These are phyloP conservation scores for Lasiosphaeria hispida DNA, from an alignment of 495 filamentous ascomycete species.

Conservation along the genomic window DNA sequence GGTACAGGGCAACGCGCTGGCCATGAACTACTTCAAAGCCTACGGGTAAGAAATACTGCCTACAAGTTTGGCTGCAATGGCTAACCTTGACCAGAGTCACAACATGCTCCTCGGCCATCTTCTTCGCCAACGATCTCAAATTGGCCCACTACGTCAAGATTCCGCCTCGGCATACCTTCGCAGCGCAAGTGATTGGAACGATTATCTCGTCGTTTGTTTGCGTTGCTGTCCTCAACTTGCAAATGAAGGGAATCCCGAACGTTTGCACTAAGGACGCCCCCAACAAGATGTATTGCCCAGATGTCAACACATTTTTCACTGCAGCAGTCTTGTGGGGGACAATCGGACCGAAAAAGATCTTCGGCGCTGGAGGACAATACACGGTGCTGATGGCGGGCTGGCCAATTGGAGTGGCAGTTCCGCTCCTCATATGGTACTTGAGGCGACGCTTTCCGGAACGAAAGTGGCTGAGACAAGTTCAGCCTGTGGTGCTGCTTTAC, in stretches of 20 bases:
- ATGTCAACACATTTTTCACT: conserved; percentile 40
- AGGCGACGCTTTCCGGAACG: conserved; percentile 22
- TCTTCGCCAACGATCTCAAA: conserved; percentile 41
- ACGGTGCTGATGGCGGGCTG: conserved; percentile 34
- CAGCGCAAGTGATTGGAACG: conserved; percentile 36
- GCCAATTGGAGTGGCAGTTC: conserved; percentile 32
- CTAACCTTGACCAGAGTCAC: conserved; percentile 23
- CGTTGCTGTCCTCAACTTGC: conserved; percentile 38
- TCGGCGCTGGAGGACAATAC: conserved; percentile 38
- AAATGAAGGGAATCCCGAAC: conserved; percentile 35
- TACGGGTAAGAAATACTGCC: conserved; percentile 21
- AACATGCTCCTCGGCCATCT: conserved; percentile 32
- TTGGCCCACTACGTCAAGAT: conserved; percentile 44
- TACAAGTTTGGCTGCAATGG: not conserved
- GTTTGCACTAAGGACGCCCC: conserved; percentile 39
- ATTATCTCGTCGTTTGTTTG: conserved; percentile 35
- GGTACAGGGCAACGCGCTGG: conserved; percentile 35
- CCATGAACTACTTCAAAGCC: conserved; percentile 44
- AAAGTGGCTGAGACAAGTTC: conserved; percentile 33
- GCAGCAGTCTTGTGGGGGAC: conserved; percentile 42
- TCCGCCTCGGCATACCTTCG: conserved; percentile 39
- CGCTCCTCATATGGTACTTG: conserved; percentile 26
- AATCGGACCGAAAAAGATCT: conserved; percentile 39
- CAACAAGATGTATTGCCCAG: conserved; percentile 38
- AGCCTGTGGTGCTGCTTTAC: conserved; percentile 36